Percentiles rank a stretch among this genome's conserved stretches.
Conservation (phyloP, 495 filamentous ascomycete species). For the Lasiosphaeriaceae sp. region DNA sequence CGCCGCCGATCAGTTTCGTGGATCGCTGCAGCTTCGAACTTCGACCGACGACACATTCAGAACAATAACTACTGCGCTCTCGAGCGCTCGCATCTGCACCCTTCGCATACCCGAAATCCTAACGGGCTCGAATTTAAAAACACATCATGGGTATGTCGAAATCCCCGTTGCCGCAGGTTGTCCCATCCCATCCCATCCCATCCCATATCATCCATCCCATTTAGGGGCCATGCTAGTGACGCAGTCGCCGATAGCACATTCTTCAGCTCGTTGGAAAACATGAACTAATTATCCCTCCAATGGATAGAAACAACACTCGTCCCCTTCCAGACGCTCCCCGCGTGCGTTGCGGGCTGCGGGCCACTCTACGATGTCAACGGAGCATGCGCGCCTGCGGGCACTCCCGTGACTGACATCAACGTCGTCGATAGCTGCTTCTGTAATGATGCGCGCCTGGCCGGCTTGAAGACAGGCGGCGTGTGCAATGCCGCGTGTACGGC, state of each 20-base stretch:
- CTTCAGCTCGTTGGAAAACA: background rate
- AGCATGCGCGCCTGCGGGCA: slow-evolving; percentile 40
- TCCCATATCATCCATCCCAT: background rate
- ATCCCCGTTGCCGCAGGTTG: background rate
- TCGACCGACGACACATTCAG: too few relatives aligned
- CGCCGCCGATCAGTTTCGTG: background rate
- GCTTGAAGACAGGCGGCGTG: slow-evolving; percentile 41
- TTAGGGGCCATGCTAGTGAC: too few relatives aligned
- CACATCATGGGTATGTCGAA: background rate
- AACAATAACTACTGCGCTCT: background rate
- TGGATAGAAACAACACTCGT: slow-evolving; percentile 37
- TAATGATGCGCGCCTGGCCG: slow-evolving; percentile 32
- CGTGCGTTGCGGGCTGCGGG: slow-evolving; percentile 46
- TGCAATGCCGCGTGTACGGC: slow-evolving; percentile 35
- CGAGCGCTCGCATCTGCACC: background rate
- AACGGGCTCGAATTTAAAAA: background rate
- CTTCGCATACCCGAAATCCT: background rate
- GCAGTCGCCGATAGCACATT: too few relatives aligned
- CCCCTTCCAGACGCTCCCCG: slow-evolving; percentile 41
- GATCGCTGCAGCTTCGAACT: background rate
- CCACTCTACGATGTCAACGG: slow-evolving; percentile 53
- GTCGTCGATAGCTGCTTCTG: slow-evolving; percentile 47
- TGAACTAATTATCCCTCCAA: background rate
- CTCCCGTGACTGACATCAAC: slow-evolving; percentile 18
- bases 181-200: background rate